Conservation (phyloP, 148 eudicot species). For the Selenicereus undatus region DNA sequence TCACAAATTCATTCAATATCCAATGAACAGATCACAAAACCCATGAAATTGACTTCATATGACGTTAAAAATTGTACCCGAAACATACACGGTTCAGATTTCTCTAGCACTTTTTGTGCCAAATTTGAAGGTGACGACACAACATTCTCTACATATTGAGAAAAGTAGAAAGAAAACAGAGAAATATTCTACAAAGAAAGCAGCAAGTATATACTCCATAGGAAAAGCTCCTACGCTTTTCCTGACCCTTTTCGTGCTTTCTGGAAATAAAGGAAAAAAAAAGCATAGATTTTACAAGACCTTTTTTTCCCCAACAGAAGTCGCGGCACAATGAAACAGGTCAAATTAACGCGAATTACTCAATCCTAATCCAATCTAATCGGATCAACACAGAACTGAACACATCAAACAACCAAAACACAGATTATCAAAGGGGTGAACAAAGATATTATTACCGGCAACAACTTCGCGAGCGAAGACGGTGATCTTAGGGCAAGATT, state of each 20-base stretch:
- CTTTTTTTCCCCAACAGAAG: too few relatives aligned
- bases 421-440: neutral
- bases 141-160: neutral
- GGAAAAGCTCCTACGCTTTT: neutral
- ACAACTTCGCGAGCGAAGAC: slow-evolving; percentile 92
- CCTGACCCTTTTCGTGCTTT: neutral
- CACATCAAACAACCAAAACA: neutral
- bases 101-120: neutral
- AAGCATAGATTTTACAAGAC: neutral
- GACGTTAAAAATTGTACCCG: neutral
- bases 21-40: neutral
- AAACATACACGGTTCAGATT: neutral
- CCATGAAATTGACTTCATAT: too few relatives aligned
- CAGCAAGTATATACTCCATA: neutral
- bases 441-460: slow-evolving; percentile 40
- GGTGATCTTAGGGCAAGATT: slow-evolving; percentile 48
- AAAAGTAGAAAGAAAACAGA: neutral
- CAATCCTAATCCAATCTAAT: neutral
- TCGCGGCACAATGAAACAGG: neutral
- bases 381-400: neutral
- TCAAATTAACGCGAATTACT: neutral
- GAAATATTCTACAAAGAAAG: neutral
- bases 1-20: neutral
- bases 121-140: neutral
- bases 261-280: neutral